These are phyloP conservation scores for Leptographium lundbergii DNA, from an alignment of 2,329 filamentous ascomycete genomes.

Conservation along the genomic window DNA sequence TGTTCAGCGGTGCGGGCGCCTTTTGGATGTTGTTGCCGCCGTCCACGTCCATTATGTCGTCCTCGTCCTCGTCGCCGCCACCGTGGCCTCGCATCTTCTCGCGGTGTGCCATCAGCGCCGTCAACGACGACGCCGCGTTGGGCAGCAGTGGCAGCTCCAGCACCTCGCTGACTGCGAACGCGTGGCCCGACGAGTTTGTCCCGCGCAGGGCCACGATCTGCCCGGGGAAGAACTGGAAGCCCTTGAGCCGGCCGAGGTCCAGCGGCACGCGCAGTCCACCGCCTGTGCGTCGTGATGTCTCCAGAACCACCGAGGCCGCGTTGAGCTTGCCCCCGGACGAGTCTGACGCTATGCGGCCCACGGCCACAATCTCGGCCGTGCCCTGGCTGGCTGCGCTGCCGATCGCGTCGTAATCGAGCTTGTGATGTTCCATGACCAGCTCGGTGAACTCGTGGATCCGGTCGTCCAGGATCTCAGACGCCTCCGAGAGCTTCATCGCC, in stretches of 20 bases:
- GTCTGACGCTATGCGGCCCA: constrained; percentile 86
- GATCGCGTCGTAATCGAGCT: constrained; percentile 67
- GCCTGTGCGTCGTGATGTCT: constrained; percentile 74
- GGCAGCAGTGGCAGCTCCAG: constrained; percentile 63
- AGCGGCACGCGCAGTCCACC: constrained; percentile 72
- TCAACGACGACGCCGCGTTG: constrained; percentile 56
- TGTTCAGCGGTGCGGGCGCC: constrained; percentile 54
- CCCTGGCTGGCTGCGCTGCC: constrained; percentile 78
- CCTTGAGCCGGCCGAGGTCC: constrained; percentile 53
- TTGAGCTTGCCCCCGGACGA: constrained; percentile 78
- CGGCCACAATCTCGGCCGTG: constrained; percentile 75
- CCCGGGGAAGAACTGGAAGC: constrained; percentile 83
- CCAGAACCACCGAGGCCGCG: constrained; percentile 70
- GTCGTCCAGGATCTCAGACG: constrained; percentile 88
- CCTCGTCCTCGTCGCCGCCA: not conserved
- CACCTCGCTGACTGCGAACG: constrained; percentile 69
- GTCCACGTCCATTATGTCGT: constrained; percentile 48
- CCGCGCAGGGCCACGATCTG: constrained; percentile 83
- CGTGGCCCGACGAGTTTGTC: constrained; percentile 73
- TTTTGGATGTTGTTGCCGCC: not conserved
- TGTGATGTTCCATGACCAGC: constrained; percentile 62
- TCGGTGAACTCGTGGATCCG: constrained; percentile 79
- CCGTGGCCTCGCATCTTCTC: constrained; percentile 53
- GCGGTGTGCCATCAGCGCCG: constrained; percentile 54
- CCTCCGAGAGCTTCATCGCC: constrained; percentile 87